Conservation (phyloP, 768 basidiomycete genomes). For the Phylloporus sp. region DNA sequence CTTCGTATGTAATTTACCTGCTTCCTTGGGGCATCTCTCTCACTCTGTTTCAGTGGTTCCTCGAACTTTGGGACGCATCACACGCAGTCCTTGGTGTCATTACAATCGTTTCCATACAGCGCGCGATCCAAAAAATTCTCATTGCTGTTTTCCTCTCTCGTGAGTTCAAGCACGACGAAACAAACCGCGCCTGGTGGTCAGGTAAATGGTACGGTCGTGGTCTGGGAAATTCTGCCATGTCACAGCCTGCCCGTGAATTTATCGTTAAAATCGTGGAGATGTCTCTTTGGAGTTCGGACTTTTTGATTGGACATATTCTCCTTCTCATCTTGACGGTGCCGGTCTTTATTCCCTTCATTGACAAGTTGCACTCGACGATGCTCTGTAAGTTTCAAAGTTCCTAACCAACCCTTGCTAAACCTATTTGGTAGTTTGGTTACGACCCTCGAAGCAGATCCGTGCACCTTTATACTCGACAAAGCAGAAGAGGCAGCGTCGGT, state of each 20-base stretch:
- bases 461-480: conserved; percentile 91
- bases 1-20: conserved; percentile 57
- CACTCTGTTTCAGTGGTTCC: conserved; percentile 68
- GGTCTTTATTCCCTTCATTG: conserved; percentile 80
- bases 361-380: conserved; percentile 90
- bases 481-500: conserved; percentile 86
- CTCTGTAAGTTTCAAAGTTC: conserved; percentile 57
- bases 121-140: conserved; percentile 89
- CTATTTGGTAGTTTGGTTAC: conserved; percentile 75
- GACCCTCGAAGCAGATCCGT: conserved; percentile 91
- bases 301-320: conserved; percentile 80
- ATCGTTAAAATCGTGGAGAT: conserved; percentile 98
- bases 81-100: conserved; percentile 94
- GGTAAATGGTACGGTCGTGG: conserved; percentile 97
- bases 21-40: conserved; percentile 32
- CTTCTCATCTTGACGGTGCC: conserved; percentile 85
- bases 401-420: conserved; percentile 1
- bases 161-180: conserved; percentile 98
- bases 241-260: conserved; percentile 95
- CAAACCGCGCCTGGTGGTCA: conserved; percentile 99
- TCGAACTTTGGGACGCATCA: conserved; percentile 95
- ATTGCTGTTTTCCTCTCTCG: conserved; percentile 93
- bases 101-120: conserved; percentile 83
- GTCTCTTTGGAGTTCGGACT: conserved; percentile 95
- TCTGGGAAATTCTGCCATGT: conserved; percentile 85